Percentiles rank a stretch among this genome's conserved stretches.
phyloP scores from a whole-genome alignment of 73 alveolate species.

The Paramecium sonneborni region DNA sequence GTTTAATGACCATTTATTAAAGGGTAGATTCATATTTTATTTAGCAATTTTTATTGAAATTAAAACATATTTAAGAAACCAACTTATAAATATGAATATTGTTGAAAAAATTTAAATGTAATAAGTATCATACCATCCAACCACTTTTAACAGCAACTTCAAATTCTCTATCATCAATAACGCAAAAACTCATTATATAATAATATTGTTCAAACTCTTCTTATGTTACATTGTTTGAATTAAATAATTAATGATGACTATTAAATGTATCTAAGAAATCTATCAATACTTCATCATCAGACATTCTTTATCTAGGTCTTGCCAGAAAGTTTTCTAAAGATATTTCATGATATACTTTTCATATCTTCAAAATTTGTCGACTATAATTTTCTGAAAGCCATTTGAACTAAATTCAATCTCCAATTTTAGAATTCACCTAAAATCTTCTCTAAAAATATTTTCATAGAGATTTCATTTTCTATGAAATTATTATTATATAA shows the following conservation, averaged over 20 bases:
- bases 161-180: constrained; percentile 10
- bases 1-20: neutral
- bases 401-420: neutral
- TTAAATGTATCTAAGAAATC: neutral
- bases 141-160: neutral
- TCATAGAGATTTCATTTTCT: neutral
- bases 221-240: neutral
- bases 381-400: neutral
- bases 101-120: too few relatives aligned
- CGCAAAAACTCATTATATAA: constrained; percentile 10
- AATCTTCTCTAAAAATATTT: neutral
- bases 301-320: neutral
- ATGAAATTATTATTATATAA: neutral
- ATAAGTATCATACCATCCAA: too few relatives aligned
- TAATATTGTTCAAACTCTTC: constrained; percentile 49
- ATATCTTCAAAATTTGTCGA: neutral
- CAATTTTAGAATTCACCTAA: neutral
- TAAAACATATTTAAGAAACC: too few relatives aligned
- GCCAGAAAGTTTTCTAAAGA: neutral
- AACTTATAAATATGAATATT: too few relatives aligned
- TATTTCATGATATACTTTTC: neutral
- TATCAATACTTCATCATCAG: neutral
- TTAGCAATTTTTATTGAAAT: neutral
- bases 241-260: constrained; percentile 16
- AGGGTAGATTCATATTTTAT: neutral